Conservation (phyloP, 2,329 filamentous ascomycete species). For the Magnaporthiopsis incrustans region DNA sequence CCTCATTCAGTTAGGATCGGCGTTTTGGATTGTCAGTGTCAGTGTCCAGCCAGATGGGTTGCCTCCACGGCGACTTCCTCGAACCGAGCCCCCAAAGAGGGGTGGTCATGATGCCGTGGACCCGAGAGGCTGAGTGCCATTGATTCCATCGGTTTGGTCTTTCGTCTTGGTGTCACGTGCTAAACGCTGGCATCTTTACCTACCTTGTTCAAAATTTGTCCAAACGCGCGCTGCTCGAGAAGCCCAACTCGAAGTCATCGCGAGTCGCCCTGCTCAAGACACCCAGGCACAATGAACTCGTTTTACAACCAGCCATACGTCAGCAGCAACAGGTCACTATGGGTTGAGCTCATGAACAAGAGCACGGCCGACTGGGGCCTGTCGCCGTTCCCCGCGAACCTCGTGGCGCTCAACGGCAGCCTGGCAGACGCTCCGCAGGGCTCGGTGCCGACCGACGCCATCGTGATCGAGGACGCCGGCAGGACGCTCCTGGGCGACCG, state of each 20-base stretch:
- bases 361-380: constrained; percentile 14
- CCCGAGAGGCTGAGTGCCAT: not conserved
- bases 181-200: not conserved
- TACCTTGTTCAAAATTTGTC: not conserved
- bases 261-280: no score
- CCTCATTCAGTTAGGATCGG: no score
- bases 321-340: constrained; percentile 6
- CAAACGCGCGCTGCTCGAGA: not conserved
- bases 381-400: constrained; percentile 11
- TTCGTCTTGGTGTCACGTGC: not conserved
- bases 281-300: not conserved
- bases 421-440: constrained; percentile 6
- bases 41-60: no score
- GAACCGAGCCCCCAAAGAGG: no score
- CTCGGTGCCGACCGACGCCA: not conserved
- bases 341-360: constrained; percentile 15
- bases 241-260: no score
- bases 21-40: no score
- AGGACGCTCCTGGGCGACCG: not conserved
- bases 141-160: not conserved
- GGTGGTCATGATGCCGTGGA: no score
- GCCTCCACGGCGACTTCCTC: no score
- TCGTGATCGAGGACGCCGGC: not conserved
- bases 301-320: not conserved
- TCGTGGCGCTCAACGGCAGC: constrained; percentile 11